phyloP scores from a whole-genome alignment of 1,284 basidiomycete genomes.

The Mycosarcoma mackinlayi region DNA sequence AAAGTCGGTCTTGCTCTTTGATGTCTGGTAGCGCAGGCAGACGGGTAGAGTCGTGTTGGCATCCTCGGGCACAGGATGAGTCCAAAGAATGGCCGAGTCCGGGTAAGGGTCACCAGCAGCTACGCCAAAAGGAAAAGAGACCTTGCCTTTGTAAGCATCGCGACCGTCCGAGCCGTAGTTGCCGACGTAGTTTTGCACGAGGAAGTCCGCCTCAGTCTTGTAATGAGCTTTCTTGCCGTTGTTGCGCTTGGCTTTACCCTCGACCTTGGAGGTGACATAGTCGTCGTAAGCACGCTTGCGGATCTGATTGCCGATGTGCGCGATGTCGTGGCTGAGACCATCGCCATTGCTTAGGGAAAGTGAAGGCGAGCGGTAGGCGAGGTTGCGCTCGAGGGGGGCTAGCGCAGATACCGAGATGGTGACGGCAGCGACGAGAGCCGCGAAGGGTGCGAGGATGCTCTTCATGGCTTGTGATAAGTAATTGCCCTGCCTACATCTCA shows the following conservation, averaged over 20 bases:
- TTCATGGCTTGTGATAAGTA: constrained; percentile 23
- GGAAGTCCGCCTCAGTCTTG: constrained; percentile 47
- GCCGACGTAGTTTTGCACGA: constrained; percentile 49
- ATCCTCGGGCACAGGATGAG: constrained; percentile 62
- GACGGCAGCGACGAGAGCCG: constrained; percentile 31
- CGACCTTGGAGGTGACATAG: constrained; percentile 33
- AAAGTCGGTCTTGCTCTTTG: constrained; percentile 62
- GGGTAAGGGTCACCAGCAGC: constrained; percentile 75
- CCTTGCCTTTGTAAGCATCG: constrained; percentile 58
- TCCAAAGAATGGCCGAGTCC: constrained; percentile 76
- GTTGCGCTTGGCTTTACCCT: constrained; percentile 42
- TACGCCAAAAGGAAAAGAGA: constrained; percentile 69
- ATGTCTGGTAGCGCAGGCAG: constrained; percentile 74
- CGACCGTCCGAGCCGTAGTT: constrained; percentile 40
- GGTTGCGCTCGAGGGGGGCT: constrained; percentile 51
- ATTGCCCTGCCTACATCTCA: too few species aligned
- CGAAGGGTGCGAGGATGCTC: constrained; percentile 20
- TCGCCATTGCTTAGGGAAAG: constrained; percentile 33
- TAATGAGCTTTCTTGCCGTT: constrained; percentile 20
- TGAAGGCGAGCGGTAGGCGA: constrained; percentile 56
- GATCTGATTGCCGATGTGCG: constrained; percentile 30
- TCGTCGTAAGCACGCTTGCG: constrained; percentile 43
- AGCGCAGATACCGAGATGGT: constrained; percentile 40
- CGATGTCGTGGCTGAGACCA: constrained; percentile 48
- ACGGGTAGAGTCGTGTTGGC: constrained; percentile 71